A percentile compares a stretch with the other conserved stretches of the same genome.
These are phyloP conservation scores for Annulohypoxylon truncatum DNA, from an alignment of 2,329 filamentous ascomycete species.

Conservation along the genomic window DNA sequence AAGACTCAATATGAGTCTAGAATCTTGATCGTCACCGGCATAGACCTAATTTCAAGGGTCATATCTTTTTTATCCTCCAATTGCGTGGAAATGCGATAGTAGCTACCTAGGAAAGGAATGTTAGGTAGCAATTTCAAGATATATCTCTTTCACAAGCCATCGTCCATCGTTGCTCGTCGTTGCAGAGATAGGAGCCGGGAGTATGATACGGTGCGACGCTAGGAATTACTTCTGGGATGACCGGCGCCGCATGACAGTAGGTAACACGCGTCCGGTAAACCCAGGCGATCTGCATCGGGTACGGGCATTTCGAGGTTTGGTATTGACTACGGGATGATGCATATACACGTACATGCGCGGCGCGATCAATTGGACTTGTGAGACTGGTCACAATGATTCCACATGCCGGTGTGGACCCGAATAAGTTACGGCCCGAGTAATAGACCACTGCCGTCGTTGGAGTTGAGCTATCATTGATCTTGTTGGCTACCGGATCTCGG, in stretches of 20 bases:
- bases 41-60: not conserved
- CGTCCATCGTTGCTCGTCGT: not conserved
- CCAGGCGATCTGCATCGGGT: not conserved
- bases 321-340: not conserved
- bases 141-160: not conserved
- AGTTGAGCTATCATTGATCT: not conserved
- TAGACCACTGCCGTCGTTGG: not conserved
- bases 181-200: not conserved
- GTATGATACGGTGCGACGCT: not conserved
- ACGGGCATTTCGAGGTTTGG: not conserved
- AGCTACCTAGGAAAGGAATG: not conserved
- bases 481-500: not conserved
- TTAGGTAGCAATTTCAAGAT: not conserved
- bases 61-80: not conserved
- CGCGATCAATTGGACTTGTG: not conserved
- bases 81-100: not conserved
- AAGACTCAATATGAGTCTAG: not conserved
- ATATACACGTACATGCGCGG: conserved; percentile 2
- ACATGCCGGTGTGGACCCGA: not conserved
- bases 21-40: not conserved
- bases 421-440: conserved; percentile 8
- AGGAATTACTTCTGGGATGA: not conserved
- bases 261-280: not conserved
- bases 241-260: not conserved
- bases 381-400: not conserved